Evolutionary conservation across 345 rosid species (phyloP).

Genomic region (Eucalyptus polyanthemos): DNA sequence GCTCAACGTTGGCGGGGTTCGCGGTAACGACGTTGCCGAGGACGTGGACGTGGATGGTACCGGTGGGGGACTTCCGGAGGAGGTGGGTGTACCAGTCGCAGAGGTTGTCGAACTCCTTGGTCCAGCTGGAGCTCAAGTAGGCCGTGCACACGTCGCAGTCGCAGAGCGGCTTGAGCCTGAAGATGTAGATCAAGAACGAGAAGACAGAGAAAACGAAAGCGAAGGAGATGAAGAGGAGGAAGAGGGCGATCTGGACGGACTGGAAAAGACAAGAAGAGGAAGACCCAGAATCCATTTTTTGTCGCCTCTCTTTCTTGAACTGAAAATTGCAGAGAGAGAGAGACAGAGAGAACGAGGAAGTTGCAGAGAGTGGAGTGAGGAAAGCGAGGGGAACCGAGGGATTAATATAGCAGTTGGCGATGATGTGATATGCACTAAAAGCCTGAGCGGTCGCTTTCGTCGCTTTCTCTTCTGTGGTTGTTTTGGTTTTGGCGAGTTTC

Average conservation of each 20-base stretch:
- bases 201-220: slow-evolving; percentile 8
- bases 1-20: slow-evolving; percentile 42
- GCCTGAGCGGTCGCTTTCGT: not conserved
- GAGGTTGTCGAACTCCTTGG: slow-evolving; percentile 22
- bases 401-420: not conserved
- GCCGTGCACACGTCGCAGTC: slow-evolving; percentile 19
- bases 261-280: not conserved
- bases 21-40: slow-evolving; percentile 37
- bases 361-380: not conserved
- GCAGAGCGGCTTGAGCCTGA: slow-evolving; percentile 19
- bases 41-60: slow-evolving; percentile 28
- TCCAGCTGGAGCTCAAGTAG: slow-evolving; percentile 14
- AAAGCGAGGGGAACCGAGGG: not conserved
- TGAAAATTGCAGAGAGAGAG: not conserved
- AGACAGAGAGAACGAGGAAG: not conserved
- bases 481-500: not conserved
- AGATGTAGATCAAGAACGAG: slow-evolving; percentile 12
- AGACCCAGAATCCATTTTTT: not conserved
- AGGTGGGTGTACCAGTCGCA: slow-evolving; percentile 40
- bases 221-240: slow-evolving; percentile 17
- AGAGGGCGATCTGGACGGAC: slow-evolving; percentile 1
- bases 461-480: not conserved
- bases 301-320: not conserved
- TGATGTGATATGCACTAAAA: not conserved
- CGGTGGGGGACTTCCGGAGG: slow-evolving; percentile 18